A percentile compares a stretch with the other conserved stretches of the same genome.
Conservation (phyloP, 177 flowering plant species). For the Telopea speciosissima region DNA sequence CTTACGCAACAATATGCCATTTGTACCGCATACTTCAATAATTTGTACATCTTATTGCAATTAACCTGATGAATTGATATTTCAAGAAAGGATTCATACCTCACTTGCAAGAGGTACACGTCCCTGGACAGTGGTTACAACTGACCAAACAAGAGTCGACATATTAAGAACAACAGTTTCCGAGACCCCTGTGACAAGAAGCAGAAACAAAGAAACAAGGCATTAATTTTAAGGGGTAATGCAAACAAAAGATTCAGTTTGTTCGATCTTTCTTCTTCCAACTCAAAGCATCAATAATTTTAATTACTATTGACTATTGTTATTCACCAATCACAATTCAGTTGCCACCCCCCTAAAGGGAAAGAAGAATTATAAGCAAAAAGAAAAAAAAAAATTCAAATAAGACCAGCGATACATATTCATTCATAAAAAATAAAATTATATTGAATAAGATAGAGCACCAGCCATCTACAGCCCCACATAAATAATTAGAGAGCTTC, state of each 20-base stretch:
- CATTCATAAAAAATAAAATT: no score
- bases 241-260: background rate
- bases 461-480: background rate
- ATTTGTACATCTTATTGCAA: background rate
- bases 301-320: background rate
- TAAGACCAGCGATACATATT: background rate
- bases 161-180: conserved; percentile 93
- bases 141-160: conserved; percentile 96
- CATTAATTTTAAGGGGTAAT: conserved; percentile 1
- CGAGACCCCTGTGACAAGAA: conserved; percentile 62
- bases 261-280: background rate
- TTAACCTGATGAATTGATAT: background rate
- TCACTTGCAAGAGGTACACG: conserved; percentile 98
- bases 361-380: background rate
- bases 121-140: conserved; percentile 82
- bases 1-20: background rate
- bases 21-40: background rate
- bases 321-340: background rate
- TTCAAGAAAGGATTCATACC: conserved; percentile 34
- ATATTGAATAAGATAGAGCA: background rate
- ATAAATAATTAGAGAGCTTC: no score
- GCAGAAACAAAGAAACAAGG: background rate
- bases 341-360: background rate
- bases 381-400: background rate
- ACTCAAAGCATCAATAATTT: background rate